Evolutionary conservation across 2,329 filamentous ascomycete genomes (phyloP).

Genomic region (Apiospora arundinis): DNA sequence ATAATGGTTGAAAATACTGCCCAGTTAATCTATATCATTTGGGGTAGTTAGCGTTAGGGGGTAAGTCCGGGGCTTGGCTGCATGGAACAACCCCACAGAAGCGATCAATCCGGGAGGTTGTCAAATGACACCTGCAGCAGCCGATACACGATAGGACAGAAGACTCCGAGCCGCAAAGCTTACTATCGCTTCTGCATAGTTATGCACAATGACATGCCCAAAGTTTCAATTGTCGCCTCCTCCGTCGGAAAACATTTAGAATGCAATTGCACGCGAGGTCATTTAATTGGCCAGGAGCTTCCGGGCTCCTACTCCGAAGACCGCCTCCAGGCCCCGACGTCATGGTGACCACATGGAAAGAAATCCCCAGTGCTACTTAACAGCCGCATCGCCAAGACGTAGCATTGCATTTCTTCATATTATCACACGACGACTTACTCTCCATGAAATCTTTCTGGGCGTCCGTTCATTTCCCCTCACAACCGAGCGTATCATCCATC

Average conservation of each 20-base stretch:
- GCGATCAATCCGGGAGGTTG: not conserved
- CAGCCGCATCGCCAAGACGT: not conserved
- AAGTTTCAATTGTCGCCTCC: not conserved
- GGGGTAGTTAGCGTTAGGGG: not conserved
- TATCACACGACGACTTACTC: not conserved
- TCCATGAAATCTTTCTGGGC: too few species aligned
- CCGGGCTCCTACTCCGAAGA: not conserved
- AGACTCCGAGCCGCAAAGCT: slow-evolving; percentile 6
- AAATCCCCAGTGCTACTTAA: not conserved
- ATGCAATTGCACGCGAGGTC: not conserved
- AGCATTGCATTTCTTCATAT: not conserved
- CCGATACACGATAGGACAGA: not conserved
- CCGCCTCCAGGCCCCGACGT: not conserved
- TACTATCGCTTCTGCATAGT: not conserved
- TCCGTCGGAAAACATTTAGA: not conserved
- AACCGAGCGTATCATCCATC: too few species aligned
- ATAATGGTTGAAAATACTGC: too few species aligned
- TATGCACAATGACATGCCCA: not conserved
- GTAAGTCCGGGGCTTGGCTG: not conserved
- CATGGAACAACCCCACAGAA: not conserved
- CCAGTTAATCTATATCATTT: not conserved
- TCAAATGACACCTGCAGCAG: not conserved
- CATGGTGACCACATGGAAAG: slow-evolving; percentile 18
- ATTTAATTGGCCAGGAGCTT: not conserved
- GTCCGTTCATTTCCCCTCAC: not conserved